phyloP scores from a whole-genome alignment of 768 basidiomycete genomes.

The Gymnopilus junonius region DNA sequence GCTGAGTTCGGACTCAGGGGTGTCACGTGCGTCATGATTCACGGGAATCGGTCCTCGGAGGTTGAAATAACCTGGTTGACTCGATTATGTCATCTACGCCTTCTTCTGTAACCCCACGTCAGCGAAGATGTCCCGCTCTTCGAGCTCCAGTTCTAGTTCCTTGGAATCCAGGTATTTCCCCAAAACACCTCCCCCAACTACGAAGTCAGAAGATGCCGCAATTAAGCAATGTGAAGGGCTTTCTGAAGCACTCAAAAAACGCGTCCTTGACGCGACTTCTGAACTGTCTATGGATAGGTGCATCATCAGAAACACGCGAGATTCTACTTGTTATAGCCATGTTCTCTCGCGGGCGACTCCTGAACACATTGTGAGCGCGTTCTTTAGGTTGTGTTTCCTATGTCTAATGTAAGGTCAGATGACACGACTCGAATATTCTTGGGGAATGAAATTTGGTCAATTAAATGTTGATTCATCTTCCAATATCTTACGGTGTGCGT shows the following conservation, averaged over 20 bases:
- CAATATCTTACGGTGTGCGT: neutral
- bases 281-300: neutral
- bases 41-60: neutral
- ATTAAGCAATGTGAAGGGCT: neutral
- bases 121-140: no score
- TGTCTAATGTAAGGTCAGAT: neutral
- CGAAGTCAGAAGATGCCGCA: neutral
- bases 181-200: neutral
- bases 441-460: neutral
- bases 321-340: neutral
- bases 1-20: no score
- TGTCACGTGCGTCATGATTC: no score
- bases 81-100: no score
- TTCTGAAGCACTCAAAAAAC: neutral
- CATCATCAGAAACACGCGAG: neutral
- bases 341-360: neutral
- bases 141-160: neutral
- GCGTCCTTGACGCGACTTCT: neutral
- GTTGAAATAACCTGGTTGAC: neutral
- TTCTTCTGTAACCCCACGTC: no score
- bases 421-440: neutral
- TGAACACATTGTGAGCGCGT: neutral
- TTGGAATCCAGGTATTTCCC: no score
- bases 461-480: neutral
- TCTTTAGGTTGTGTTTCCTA: neutral